phyloP scores from a whole-genome alignment of 306 rosid species.

The Hylodesmum podocarpum region DNA sequence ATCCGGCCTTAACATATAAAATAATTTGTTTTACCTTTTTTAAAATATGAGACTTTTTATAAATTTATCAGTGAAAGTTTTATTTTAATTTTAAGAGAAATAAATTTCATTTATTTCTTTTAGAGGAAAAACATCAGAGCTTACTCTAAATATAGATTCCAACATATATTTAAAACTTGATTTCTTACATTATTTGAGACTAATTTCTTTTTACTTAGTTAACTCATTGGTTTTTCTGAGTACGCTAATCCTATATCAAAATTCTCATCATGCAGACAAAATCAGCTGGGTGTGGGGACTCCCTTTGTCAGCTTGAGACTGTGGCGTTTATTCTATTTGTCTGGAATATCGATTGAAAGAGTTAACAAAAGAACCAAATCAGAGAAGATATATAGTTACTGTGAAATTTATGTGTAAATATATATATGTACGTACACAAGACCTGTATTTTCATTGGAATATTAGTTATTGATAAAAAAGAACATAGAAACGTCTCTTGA shows the following conservation, averaged over 20 bases:
- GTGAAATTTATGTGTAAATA: background rate
- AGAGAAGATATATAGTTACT: slow-evolving; percentile 1
- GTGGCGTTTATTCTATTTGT: slow-evolving; percentile 43
- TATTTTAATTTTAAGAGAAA: no score
- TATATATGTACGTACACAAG: background rate
- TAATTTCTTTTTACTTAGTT: no score
- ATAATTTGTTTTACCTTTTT: no score
- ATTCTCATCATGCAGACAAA: slow-evolving; percentile 1
- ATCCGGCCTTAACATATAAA: no score
- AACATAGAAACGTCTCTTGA: background rate
- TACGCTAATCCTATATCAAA: background rate
- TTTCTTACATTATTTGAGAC: no score
- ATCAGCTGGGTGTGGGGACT: slow-evolving; percentile 40
- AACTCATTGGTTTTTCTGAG: no score
- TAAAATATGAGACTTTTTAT: no score
- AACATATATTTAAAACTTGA: no score
- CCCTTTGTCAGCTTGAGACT: slow-evolving; percentile 26
- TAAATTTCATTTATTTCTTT: no score
- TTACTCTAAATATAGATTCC: no score
- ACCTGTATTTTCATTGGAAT: background rate
- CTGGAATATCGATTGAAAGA: background rate
- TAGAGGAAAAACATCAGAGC: no score
- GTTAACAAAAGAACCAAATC: slow-evolving; percentile 7
- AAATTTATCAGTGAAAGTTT: no score
- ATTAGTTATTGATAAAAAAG: background rate